Conservation (phyloP, 345 rosid species). For the Isatis tinctoria region DNA sequence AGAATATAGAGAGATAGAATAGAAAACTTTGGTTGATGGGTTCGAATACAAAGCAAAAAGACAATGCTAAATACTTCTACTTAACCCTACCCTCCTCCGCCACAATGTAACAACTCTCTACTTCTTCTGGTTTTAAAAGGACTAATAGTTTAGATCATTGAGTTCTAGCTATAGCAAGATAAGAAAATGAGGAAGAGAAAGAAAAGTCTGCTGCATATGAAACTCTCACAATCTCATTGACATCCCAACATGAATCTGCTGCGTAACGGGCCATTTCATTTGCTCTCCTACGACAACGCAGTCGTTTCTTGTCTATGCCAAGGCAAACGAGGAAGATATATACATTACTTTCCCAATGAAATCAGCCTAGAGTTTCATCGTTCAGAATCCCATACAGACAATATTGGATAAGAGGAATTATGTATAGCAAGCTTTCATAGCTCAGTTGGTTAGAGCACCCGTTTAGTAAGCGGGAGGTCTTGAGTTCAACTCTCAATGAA, state of each 20-base stretch:
- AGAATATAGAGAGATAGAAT: background rate
- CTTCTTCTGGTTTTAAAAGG: background rate
- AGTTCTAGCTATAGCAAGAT: constrained; percentile 51
- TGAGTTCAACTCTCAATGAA: constrained; percentile 78
- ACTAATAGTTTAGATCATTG: background rate
- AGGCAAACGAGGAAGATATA: constrained; percentile 76
- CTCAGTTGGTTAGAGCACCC: constrained; percentile 98
- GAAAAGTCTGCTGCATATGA: constrained; percentile 95
- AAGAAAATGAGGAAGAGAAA: constrained; percentile 77
- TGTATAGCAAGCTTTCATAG: constrained; percentile 54
- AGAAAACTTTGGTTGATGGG: background rate
- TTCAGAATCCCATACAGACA: constrained; percentile 69
- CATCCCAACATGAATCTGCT: constrained; percentile 94
- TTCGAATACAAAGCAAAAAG: constrained; percentile 53
- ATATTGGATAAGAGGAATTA: constrained; percentile 27
- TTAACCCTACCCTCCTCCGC: constrained; percentile 75
- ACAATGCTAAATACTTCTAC: constrained; percentile 35
- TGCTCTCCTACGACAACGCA: constrained; percentile 87
- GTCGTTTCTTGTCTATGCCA: constrained; percentile 70
- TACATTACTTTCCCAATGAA: constrained; percentile 76
- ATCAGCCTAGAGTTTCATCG: constrained; percentile 85
- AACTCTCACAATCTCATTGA: constrained; percentile 87
- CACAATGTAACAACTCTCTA: background rate
- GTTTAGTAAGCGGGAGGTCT: constrained; percentile 98
- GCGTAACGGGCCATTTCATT: constrained; percentile 99